A percentile compares a stretch with the other conserved stretches of the same genome.
phyloP scores from a whole-genome alignment of 1,284 basidiomycete genomes.

The Leccinum insolens region DNA sequence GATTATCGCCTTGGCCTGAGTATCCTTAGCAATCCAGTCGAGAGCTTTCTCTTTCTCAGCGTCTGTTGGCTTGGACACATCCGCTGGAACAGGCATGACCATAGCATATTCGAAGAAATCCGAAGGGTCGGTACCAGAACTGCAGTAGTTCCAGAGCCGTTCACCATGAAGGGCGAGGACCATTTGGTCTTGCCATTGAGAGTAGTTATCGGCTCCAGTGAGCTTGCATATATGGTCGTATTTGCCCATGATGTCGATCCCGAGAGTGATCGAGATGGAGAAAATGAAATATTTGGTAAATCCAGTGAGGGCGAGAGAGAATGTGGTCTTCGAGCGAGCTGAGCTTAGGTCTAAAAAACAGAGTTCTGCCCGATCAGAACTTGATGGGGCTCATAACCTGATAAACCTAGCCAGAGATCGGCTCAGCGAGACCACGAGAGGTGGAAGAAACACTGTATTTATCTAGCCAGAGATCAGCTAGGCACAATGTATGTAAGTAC shows the following conservation, averaged over 20 bases:
- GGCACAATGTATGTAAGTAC: no score
- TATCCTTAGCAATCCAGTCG: background rate
- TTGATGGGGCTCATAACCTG: background rate
- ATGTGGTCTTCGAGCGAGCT: background rate
- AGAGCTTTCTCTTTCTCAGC: background rate
- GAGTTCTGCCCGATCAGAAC: background rate
- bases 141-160: slow-evolving; percentile 5
- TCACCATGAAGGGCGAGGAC: background rate
- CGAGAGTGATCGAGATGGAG: background rate
- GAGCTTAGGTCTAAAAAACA: background rate
- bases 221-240: background rate
- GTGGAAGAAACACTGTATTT: no score
- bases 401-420: no score
- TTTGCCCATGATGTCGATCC: background rate
- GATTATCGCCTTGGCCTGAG: background rate
- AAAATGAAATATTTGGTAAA: background rate
- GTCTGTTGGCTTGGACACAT: background rate
- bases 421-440: no score
- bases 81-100: background rate
- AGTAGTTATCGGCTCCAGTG: background rate
- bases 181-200: background rate
- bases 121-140: background rate
- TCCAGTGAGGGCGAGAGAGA: background rate
- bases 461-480: no score
- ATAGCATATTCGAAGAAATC: background rate